Evolutionary conservation across 805 yeast species (phyloP), one percentile per base, ranked within the genome.

Genomic region (Spathaspora sp.): DNA sequence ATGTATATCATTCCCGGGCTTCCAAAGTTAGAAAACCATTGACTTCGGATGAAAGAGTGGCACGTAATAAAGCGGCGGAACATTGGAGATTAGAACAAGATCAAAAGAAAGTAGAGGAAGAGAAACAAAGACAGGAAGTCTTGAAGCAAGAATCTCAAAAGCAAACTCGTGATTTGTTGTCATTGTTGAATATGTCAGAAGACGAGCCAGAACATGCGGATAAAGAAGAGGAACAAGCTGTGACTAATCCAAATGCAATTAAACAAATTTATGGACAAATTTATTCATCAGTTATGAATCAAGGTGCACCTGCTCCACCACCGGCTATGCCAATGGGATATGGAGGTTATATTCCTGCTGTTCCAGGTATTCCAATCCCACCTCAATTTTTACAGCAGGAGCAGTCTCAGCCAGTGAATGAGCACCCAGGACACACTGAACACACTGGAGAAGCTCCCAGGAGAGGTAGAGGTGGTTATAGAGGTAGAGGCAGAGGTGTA

Each of bases 1-100:
- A 89, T 60, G 82, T 88, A 40, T 88, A 79, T 65, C 92, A 87
- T 59, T 81, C 91, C 3, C 81, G 81, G 60, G 86, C 88, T 10
- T 82, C 91, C 2, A 68, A 70, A 55, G 61, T 59, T 44, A 67
- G 66, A 54, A 67, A 64, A 58, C 61, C 70, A 5, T 57, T 70
- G 53, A 55, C 57, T 17, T 58, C 54, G 18, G 58, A 59, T 8
- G 69, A 62, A 44, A 59, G 61, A 57, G 42, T 42, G 9, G 47
- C 46, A n/a, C 49, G 54, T 23, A 23, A 48, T 38, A 54, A 53
- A 10, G 53, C 38, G 2, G 16, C 11, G 5, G 46, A 46, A 26
- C 31, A 42, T 19, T 3, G 14, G 40, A 35, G 16, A 29, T 44
- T 29, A 42, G 29, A 42, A 31, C n/a, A 35, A 7, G 9, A 23